Evolutionary conservation across 2,329 filamentous ascomycete genomes (phyloP).

Genomic region (Coccinonectria pachysandricola): DNA sequence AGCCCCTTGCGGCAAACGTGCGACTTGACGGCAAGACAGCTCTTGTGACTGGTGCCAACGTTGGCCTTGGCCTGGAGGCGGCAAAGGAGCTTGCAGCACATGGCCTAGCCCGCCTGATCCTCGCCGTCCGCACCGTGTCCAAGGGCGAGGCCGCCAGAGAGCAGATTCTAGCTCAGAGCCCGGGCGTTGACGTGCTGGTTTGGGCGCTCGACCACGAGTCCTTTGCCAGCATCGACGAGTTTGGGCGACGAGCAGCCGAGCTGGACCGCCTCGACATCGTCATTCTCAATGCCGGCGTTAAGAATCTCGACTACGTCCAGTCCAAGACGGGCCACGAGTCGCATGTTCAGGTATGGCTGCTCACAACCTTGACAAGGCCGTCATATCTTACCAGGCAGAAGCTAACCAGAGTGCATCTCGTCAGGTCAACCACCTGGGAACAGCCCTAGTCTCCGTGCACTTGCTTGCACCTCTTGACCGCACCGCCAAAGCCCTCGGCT

Average conservation of each 20-base stretch:
- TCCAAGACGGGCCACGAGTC: too few species aligned
- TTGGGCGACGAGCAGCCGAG: neutral
- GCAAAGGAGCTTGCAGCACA: slow-evolving; percentile 20
- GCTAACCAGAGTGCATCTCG: too few species aligned
- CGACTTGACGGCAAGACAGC: slow-evolving; percentile 27
- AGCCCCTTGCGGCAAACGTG: too few species aligned
- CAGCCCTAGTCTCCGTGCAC: too few species aligned
- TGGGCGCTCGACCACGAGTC: slow-evolving; percentile 8
- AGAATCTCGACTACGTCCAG: too few species aligned
- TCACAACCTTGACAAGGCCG: too few species aligned
- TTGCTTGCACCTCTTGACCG: too few species aligned
- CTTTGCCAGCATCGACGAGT: neutral
- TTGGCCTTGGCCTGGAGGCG: slow-evolving; percentile 33
- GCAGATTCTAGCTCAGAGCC: slow-evolving; percentile 1
- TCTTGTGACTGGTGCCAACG: slow-evolving; percentile 35
- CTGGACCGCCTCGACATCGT: neutral
- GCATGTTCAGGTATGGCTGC: too few species aligned
- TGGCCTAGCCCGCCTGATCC: neutral
- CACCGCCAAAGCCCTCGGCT: neutral
- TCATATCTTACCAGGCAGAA: too few species aligned
- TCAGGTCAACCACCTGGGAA: too few species aligned
- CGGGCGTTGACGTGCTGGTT: slow-evolving; percentile 2
- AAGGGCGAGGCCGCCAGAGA: slow-evolving; percentile 1
- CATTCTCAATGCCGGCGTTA: slow-evolving; percentile 1
- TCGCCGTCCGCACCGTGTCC: neutral